Conservation (phyloP, 2,329 filamentous ascomycete species). For the Plectosphaerella plurivora region DNA sequence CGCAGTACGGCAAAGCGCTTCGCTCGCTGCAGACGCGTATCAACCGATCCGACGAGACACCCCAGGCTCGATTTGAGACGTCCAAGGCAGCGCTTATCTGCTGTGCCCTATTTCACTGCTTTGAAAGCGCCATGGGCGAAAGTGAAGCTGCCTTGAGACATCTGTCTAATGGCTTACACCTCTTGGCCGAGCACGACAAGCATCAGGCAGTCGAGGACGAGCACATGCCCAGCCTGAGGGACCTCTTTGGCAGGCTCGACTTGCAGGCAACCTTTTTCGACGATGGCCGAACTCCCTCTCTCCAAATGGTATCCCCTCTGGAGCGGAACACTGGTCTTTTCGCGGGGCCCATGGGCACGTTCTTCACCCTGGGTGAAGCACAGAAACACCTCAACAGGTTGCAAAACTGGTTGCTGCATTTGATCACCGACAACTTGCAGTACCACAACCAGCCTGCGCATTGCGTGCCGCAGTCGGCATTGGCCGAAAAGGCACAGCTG, state of each 20-base stretch:
- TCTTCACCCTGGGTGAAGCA: not conserved
- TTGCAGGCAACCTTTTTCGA: slow-evolving; percentile 8
- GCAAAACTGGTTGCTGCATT: slow-evolving; percentile 3
- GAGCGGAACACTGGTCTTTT: not conserved
- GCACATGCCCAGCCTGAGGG: not conserved
- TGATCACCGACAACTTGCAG: not conserved
- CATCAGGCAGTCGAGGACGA: not conserved
- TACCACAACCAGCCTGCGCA: not conserved
- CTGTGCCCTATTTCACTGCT: slow-evolving; percentile 10
- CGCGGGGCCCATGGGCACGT: not conserved
- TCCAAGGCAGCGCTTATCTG: slow-evolving; percentile 6
- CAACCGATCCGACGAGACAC: not conserved
- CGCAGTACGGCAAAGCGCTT: slow-evolving; percentile 7
- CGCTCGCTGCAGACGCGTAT: slow-evolving; percentile 8
- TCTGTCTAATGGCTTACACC: slow-evolving; percentile 4
- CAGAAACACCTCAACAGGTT: slow-evolving; percentile 2
- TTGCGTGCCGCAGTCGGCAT: not conserved
- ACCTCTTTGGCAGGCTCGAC: slow-evolving; percentile 7
- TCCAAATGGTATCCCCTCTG: not conserved
- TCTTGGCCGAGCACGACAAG: not conserved
- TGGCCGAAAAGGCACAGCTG: not conserved
- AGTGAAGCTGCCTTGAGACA: slow-evolving; percentile 8
- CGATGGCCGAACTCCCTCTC: slow-evolving; percentile 1
- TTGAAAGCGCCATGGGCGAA: slow-evolving; percentile 10
- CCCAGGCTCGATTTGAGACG: not conserved